Conservation (phyloP, 208 protist species). For the Zelonia costaricensis region DNA sequence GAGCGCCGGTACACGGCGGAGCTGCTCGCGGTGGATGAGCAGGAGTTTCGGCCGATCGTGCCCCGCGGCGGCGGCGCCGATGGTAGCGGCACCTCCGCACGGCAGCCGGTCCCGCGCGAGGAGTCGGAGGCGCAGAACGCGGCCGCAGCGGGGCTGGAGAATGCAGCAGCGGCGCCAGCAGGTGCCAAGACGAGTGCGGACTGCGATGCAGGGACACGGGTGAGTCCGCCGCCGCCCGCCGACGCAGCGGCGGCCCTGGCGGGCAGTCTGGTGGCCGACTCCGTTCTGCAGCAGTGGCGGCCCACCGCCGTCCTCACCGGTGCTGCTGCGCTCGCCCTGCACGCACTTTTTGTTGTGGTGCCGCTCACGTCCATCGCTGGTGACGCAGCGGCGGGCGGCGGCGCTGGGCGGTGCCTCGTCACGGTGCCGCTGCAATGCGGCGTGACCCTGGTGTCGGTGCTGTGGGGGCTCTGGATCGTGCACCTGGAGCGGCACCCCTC, state of each 20-base stretch:
- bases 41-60: not conserved
- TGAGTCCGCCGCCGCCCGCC: not conserved
- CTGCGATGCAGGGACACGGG: too few species aligned
- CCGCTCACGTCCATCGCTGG: constrained; percentile 10
- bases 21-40: not conserved
- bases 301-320: constrained; percentile 19
- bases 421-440: constrained; percentile 52
- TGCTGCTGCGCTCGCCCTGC: constrained; percentile 10
- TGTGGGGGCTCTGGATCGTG: constrained; percentile 51
- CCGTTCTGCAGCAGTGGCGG: constrained; percentile 12
- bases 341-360: constrained; percentile 11
- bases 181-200: too few species aligned
- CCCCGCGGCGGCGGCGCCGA: too few species aligned
- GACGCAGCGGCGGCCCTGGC: not conserved
- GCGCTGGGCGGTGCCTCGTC: constrained; percentile 38
- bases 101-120: not conserved
- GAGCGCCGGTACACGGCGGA: not conserved
- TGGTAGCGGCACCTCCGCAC: too few species aligned
- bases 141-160: too few species aligned
- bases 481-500: constrained; percentile 27
- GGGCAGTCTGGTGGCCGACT: constrained; percentile 10
- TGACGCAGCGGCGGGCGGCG: constrained; percentile 6
- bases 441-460: constrained; percentile 44
- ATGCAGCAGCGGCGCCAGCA: not conserved
- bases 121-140: not conserved